Base-by-base conservation (phyloP, 805 yeast species). In the Monosporozyma servazzii region DNA sequence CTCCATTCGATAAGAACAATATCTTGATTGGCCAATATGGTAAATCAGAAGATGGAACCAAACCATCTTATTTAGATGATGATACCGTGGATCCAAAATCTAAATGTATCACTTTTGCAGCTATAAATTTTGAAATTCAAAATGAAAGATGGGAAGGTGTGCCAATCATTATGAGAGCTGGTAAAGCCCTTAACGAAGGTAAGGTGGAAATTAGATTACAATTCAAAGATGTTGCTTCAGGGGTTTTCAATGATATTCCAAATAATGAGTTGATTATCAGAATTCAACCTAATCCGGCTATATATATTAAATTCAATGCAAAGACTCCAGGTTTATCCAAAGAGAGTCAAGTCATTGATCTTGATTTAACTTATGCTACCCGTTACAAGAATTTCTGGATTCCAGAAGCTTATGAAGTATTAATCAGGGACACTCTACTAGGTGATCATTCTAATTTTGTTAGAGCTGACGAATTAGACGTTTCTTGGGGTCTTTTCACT, bases 71-170 rank as follows among this genome's bases (percentile, higher is more conserved):
- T 71, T 68, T 83, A 54, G 99, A 93, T 66, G 99, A 93, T 67
- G 88, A 84, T 44, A 87, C 97, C 17, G 97, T 93, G 54, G 76
- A 82, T 57, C 73, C 78, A 49, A 82, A 77, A 56, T 88, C 96
- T 51, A 87, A 86, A 68, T 86, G 95, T 66, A 88, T 89, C 51
- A 93, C 99, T 3, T 93, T 79, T 69, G 96, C 97, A 11, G 96
- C 96, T 2, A 65, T 93, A 53, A 79, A 83, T 21, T 65, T 91
- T 55, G 74, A 82, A 57, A 86, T 93, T 68, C 76, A 82, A 63
- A 93, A 90, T 70, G 98, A 93, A 71, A 82, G 97, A 66, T 93
- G 99, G 99, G 93, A 86, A 56, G 98, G 98, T 63, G 98, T 93
- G 45, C 99, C 99, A 51, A 81, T 93, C 65, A 84, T 93, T 49